Percentiles rank a stretch among this genome's conserved stretches.
Conservation (phyloP, 176 grass and related monocot genomes). For the Typha latifolia region DNA sequence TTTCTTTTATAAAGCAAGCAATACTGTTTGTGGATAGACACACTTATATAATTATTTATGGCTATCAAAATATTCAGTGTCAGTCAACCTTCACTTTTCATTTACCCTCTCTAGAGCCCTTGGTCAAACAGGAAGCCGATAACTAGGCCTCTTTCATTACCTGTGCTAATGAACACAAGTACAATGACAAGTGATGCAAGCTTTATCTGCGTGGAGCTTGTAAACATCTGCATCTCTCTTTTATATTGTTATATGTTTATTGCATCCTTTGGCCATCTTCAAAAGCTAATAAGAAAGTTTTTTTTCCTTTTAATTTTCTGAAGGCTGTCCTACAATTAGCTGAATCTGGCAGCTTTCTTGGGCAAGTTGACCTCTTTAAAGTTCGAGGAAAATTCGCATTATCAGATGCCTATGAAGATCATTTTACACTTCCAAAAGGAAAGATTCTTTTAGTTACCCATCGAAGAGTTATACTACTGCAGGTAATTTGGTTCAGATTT, state of each 20-base stretch:
- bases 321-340: constrained; percentile 90
- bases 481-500: constrained; percentile 28
- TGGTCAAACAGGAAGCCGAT: too few species aligned
- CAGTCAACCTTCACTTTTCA: too few species aligned
- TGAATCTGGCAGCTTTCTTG: constrained; percentile 86
- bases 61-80: too few species aligned
- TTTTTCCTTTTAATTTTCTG: constrained; percentile 13
- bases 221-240: neutral
- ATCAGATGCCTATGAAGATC: constrained; percentile 95
- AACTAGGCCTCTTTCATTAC: too few species aligned
- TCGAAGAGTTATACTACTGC: constrained; percentile 72
- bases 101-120: too few species aligned
- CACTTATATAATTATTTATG: too few species aligned
- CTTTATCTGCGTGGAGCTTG: too few species aligned
- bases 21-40: too few species aligned
- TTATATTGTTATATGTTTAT: neutral
- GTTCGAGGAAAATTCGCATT: constrained; percentile 93
- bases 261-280: neutral
- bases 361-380: constrained; percentile 99
- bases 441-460: constrained; percentile 82
- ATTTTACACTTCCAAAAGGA: constrained; percentile 83
- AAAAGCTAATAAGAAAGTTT: neutral
- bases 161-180: too few species aligned
- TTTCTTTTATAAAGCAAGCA: too few species aligned
- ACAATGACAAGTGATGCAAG: too few species aligned